These are phyloP conservation scores for Thalassiosira sp. DNA, from an alignment of 352 stramenopile genomes.

Conservation along the genomic window DNA sequence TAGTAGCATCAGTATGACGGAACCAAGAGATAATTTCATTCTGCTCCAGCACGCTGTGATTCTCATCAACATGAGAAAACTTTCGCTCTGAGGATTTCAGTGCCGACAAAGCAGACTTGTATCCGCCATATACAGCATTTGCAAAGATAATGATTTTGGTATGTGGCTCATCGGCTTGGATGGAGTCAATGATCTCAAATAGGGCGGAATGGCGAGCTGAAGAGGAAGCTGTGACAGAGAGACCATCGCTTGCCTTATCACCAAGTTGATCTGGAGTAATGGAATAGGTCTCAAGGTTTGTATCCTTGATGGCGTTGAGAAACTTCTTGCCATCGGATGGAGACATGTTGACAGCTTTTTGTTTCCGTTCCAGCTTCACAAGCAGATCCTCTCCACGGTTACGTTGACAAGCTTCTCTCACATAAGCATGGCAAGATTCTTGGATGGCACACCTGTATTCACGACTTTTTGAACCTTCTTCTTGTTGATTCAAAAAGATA, in stretches of 20 bases:
- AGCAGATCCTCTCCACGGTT: constrained; percentile 49
- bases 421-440: constrained; percentile 57
- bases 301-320: constrained; percentile 32
- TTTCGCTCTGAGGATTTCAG: constrained; percentile 36
- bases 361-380: constrained; percentile 52
- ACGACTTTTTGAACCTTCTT: constrained; percentile 52
- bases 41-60: constrained; percentile 43
- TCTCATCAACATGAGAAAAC: constrained; percentile 45
- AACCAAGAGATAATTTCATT: constrained; percentile 60
- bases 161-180: constrained; percentile 36
- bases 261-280: constrained; percentile 46
- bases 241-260: constrained; percentile 30
- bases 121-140: constrained; percentile 43
- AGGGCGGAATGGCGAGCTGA: constrained; percentile 36
- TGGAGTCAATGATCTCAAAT: constrained; percentile 46
- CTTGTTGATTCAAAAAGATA: constrained; percentile 59
- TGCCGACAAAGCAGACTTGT: constrained; percentile 38
- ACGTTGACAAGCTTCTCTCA: constrained; percentile 53
- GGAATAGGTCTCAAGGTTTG: constrained; percentile 38
- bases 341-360: constrained; percentile 44
- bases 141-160: constrained; percentile 65
- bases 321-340: constrained; percentile 35
- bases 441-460: constrained; percentile 55
- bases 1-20: constrained; percentile 48
- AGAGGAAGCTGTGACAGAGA: constrained; percentile 37